Base-by-base conservation (phyloP, 2,329 filamentous ascomycete genomes). In the Fusarium sp. region DNA sequence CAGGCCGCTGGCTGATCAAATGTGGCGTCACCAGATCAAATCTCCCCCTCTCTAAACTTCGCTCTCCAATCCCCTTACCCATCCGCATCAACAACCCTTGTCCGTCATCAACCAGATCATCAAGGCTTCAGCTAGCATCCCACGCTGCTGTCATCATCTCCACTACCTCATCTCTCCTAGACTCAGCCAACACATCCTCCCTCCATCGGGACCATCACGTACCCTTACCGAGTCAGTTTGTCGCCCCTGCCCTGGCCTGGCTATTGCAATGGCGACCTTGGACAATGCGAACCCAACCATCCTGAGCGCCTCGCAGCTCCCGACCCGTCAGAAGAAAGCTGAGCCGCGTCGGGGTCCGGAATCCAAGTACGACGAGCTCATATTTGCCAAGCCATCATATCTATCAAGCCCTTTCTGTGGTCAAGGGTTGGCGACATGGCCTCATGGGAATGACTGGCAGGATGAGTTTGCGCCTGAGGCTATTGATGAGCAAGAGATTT, bases 401-500 rank as follows among this genome's bases (percentile, higher is more conserved):
- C 78, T 87, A 67, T 80, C 81, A 50, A 79, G 79, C 52, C 83
- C 84, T 6, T 84, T 85, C 75, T 82, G 77, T 74, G 75, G 80
- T 34, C 82, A 83, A 58, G 78, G 80, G 80, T 81, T 69, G 31
- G 80, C 74, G 37, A 59, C 68, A 73, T 84, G 83, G 79, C 78
- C 79, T 56, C 80, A 78, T 42, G 77, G 76, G 60, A 78, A 80
- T 22, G 82, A 84, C 57, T 85, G 82, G 59, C 85, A 90, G 60
- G 89, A 91, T 67, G 90, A 92, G 67, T 88, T 90, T 58, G 85
- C 87, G 2, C 87, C 91, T 38, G 95, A 98, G 77, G 93, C 93
- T 66, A 98, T 99, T 76, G 96, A 99, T 80, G 94, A 97, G 82
- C 96, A 98, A 83, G 96, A 99, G 84, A 96, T 99, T 47, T 99